Evolutionary conservation across 108 stramenopile species (phyloP).

Genomic region (Cyclotella atomus): DNA sequence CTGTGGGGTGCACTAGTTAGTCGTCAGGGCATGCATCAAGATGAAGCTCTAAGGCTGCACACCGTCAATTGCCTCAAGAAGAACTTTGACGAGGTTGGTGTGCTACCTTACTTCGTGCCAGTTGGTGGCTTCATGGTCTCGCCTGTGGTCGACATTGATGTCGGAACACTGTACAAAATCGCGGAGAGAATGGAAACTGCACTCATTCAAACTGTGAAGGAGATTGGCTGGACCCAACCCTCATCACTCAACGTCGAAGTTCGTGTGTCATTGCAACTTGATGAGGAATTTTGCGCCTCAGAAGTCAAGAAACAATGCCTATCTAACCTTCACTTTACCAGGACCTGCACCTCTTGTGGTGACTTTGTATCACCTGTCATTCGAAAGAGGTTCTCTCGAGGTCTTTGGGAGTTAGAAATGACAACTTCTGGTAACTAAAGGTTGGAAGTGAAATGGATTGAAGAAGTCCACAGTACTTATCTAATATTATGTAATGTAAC

Average conservation of each 20-base stretch:
- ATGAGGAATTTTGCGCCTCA: slow-evolving; percentile 11
- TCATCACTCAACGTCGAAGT: background rate
- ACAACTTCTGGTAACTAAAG: too few species aligned
- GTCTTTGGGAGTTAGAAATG: slow-evolving; percentile 4
- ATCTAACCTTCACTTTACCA: slow-evolving; percentile 27
- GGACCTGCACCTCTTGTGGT: slow-evolving; percentile 41
- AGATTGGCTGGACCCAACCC: slow-evolving; percentile 39
- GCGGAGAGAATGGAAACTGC: slow-evolving; percentile 47
- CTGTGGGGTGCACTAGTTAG: slow-evolving; percentile 66
- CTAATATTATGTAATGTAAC: too few species aligned
- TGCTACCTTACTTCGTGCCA: slow-evolving; percentile 66
- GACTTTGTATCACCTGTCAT: slow-evolving; percentile 28
- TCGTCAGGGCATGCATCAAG: slow-evolving; percentile 33
- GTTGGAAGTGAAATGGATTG: too few species aligned
- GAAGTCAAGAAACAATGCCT: slow-evolving; percentile 26
- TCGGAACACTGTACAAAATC: slow-evolving; percentile 49
- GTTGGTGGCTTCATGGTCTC: slow-evolving; percentile 68
- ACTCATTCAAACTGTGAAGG: slow-evolving; percentile 40
- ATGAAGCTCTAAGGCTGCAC: slow-evolving; percentile 8
- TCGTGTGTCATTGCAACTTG: slow-evolving; percentile 3
- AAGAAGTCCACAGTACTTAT: too few species aligned
- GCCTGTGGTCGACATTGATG: slow-evolving; percentile 53
- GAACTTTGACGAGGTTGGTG: slow-evolving; percentile 43
- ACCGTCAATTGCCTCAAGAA: slow-evolving; percentile 33
- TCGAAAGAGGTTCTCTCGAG: slow-evolving; percentile 1